Conservation (phyloP, 371 early-diverging fungal species). For the Conidiobolus coronatus region DNA sequence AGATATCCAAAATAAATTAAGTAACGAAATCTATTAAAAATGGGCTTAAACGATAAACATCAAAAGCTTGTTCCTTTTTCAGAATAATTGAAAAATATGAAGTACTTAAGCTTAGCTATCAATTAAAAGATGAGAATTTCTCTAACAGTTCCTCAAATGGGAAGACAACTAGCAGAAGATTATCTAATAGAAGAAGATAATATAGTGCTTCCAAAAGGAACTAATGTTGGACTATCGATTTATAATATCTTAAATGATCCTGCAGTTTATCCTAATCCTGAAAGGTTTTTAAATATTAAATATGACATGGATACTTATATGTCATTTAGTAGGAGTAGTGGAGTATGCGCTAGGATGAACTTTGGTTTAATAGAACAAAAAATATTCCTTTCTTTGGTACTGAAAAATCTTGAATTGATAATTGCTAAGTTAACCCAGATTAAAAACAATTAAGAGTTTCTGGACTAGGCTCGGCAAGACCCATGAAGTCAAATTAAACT, state of each 20-base stretch:
- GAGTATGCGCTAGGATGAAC: conserved; percentile 12
- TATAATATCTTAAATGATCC: not conserved
- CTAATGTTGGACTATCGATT: not conserved
- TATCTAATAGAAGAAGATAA: too few species aligned
- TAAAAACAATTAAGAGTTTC: too few species aligned
- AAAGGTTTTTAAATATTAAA: not conserved
- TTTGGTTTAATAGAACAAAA: conserved; percentile 11
- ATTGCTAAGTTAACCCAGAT: too few species aligned
- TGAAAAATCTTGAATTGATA: too few species aligned
- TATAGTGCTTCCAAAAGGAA: not conserved
- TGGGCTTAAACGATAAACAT: not conserved
- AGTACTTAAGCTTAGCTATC: not conserved
- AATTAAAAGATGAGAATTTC: not conserved
- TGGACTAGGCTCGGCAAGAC: too few species aligned
- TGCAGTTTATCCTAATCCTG: not conserved
- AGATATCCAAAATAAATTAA: not conserved
- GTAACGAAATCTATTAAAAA: not conserved
- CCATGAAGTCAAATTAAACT: too few species aligned
- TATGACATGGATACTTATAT: too few species aligned
- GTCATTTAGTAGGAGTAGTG: conserved; percentile 6
- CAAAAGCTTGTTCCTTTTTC: not conserved
- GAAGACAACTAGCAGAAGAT: too few species aligned
- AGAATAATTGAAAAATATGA: not conserved
- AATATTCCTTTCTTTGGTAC: conserved; percentile 12
- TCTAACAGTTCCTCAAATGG: not conserved